phyloP scores from a whole-genome alignment of 495 filamentous ascomycete genomes.

The Talaromyces trachyspermus region DNA sequence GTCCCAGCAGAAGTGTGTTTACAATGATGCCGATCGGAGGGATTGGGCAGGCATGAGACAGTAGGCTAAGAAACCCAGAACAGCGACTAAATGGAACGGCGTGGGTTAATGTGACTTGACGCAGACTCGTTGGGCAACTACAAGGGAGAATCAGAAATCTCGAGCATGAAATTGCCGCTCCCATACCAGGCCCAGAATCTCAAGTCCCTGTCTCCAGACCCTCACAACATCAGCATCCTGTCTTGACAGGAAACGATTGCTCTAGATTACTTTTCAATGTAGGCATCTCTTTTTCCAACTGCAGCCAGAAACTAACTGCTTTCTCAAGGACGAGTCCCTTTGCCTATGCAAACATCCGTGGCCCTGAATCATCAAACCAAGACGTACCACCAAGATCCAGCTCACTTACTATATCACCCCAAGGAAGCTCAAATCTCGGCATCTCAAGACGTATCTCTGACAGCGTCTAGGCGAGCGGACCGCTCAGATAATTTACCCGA shows the following conservation, averaged over 20 bases:
- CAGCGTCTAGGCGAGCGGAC: slow-evolving; percentile 8
- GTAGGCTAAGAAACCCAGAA: slow-evolving; percentile 4
- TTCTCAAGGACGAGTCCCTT: neutral
- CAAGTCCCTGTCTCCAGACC: neutral
- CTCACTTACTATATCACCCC: neutral
- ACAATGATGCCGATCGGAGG: slow-evolving; percentile 17
- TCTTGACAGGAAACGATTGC: neutral
- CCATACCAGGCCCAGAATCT: neutral
- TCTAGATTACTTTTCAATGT: neutral
- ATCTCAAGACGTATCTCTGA: slow-evolving; percentile 3
- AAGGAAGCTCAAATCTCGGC: slow-evolving; percentile 1
- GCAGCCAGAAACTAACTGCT: neutral
- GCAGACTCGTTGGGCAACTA: slow-evolving; percentile 16
- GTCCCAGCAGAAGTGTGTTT: slow-evolving; percentile 20
- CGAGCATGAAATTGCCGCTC: slow-evolving; percentile 18
- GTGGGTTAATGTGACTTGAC: slow-evolving; percentile 6
- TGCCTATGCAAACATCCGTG: slow-evolving; percentile 13
- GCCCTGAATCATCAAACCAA: too few relatives aligned
- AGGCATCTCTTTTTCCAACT: neutral
- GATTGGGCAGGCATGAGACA: neutral
- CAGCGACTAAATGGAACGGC: slow-evolving; percentile 26
- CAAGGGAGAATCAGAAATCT: slow-evolving; percentile 15
- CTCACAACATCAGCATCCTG: neutral
- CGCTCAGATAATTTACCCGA: neutral
- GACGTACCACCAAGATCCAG: neutral